These are phyloP conservation scores for Phlegmacium glaucopus DNA, from an alignment of 768 basidiomycete genomes.

Conservation along the genomic window DNA sequence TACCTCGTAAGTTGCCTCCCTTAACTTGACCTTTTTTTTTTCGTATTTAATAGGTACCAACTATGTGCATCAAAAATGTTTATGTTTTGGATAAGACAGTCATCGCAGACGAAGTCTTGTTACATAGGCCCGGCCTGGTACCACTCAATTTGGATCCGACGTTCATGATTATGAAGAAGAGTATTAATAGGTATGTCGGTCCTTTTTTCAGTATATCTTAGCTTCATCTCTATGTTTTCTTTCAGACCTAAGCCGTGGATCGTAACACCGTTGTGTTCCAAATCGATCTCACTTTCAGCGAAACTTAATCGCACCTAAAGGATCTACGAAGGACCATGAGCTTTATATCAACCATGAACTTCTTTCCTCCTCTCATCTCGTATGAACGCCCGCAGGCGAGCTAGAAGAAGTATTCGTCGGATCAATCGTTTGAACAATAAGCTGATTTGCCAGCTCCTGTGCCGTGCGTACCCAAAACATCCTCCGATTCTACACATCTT, in stretches of 20 bases:
- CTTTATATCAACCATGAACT: conserved; percentile 71
- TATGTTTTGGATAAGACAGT: conserved; percentile 94
- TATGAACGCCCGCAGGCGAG: conserved; percentile 81
- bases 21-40: conserved; percentile 1
- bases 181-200: conserved; percentile 32
- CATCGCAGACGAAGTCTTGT: conserved; percentile 89
- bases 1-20: background rate
- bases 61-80: conserved; percentile 85
- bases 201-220: no score
- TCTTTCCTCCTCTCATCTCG: conserved; percentile 63
- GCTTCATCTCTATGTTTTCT: background rate
- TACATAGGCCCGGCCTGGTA: conserved; percentile 88
- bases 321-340: conserved; percentile 50
- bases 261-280: conserved; percentile 92
- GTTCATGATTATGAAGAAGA: conserved; percentile 53
- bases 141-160: conserved; percentile 87
- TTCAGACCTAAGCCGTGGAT: conserved; percentile 63
- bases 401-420: conserved; percentile 73
- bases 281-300: conserved; percentile 65
- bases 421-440: no score
- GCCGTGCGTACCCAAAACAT: no score
- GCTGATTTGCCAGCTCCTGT: no score
- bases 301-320: conserved; percentile 51
- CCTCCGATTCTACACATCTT: no score
- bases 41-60: conserved; percentile 80